Conservation (phyloP, 768 basidiomycete species). For the Naganishia kalamii region DNA sequence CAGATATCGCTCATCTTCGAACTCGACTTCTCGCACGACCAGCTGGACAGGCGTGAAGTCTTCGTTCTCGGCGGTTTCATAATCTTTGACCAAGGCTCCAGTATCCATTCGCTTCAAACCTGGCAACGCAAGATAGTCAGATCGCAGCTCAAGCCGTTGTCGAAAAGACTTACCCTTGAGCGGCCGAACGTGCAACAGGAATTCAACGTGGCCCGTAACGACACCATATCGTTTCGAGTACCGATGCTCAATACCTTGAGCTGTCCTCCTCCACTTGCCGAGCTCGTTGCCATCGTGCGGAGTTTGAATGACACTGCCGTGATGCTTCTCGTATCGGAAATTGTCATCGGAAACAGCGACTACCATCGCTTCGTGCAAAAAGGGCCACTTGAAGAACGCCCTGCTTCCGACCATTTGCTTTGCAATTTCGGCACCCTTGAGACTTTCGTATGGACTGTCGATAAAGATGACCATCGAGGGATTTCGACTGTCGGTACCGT, state of each 20-base stretch:
- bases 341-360: slow-evolving; percentile 76
- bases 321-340: slow-evolving; percentile 67
- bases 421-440: slow-evolving; percentile 68
- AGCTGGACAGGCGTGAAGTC: slow-evolving; percentile 81
- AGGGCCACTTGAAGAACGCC: slow-evolving; percentile 84
- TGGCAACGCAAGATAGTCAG: slow-evolving; percentile 37
- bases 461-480: slow-evolving; percentile 89
- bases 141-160: neutral
- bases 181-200: slow-evolving; percentile 80
- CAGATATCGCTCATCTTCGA: slow-evolving; percentile 69
- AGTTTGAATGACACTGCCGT: slow-evolving; percentile 53
- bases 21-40: slow-evolving; percentile 67
- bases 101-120: slow-evolving; percentile 83
- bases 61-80: slow-evolving; percentile 75
- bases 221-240: slow-evolving; percentile 89
- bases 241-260: slow-evolving; percentile 69
- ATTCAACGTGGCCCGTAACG: slow-evolving; percentile 70
- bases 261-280: slow-evolving; percentile 70
- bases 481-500: slow-evolving; percentile 80
- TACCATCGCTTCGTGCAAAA: slow-evolving; percentile 84
- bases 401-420: slow-evolving; percentile 66
- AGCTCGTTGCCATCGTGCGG: slow-evolving; percentile 67
- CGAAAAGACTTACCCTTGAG: slow-evolving; percentile 63
- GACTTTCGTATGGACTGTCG: slow-evolving; percentile 63
- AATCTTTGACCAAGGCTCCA: slow-evolving; percentile 91